Conservation (phyloP, 768 basidiomycete species). For the Butyriboletus loyo region DNA sequence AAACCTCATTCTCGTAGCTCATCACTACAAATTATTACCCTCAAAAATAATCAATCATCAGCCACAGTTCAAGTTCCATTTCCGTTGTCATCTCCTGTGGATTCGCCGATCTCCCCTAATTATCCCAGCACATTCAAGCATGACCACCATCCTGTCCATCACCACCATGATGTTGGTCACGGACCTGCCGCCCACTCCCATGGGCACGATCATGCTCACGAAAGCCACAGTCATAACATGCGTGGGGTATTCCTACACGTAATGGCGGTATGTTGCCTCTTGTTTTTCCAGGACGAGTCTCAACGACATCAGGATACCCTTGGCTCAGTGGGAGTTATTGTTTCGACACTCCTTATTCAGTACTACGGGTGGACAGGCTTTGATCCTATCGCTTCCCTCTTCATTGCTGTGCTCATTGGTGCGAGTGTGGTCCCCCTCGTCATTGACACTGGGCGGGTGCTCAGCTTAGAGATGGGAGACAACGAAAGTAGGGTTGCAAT, state of each 20-base stretch:
- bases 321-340: conserved; percentile 96
- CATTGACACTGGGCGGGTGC: conserved; percentile 85
- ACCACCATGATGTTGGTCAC: conserved; percentile 22
- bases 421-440: conserved; percentile 95
- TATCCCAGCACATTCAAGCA: conserved; percentile 52
- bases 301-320: conserved; percentile 69
- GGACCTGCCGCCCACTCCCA: conserved; percentile 53
- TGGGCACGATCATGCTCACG: conserved; percentile 53
- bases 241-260: conserved; percentile 98
- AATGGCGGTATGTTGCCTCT: conserved; percentile 66
- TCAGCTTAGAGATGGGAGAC: conserved; percentile 82
- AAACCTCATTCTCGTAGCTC: conserved; percentile 40
- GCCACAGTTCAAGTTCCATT: conserved; percentile 24
- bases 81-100: conserved; percentile 25
- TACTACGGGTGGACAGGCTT: conserved; percentile 98
- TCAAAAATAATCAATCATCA: conserved; percentile 19
- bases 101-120: conserved; percentile 63
- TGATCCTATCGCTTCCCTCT: conserved; percentile 95
- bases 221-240: conserved; percentile 98
- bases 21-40: conserved; percentile 38
- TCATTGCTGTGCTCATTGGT: conserved; percentile 93
- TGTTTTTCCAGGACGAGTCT: background rate
- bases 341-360: conserved; percentile 93
- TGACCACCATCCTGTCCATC: conserved; percentile 41
- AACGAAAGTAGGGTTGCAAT: conserved; percentile 50